Conservation (phyloP, 2,329 filamentous ascomycete genomes). For the Nectriaceae sp. region DNA sequence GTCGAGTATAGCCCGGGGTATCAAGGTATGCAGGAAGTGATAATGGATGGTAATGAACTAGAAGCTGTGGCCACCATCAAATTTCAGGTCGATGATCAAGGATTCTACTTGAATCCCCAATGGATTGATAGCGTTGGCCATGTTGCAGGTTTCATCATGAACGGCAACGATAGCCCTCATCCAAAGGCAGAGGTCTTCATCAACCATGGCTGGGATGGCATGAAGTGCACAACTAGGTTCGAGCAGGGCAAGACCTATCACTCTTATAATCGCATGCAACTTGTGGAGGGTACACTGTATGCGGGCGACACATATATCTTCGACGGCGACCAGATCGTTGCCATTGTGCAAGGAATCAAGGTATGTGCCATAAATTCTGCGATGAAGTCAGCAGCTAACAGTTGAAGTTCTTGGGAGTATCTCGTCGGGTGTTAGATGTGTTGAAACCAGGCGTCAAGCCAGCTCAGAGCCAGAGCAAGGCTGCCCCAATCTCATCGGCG, state of each 20-base stretch:
- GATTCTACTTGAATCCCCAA: conserved; percentile 57
- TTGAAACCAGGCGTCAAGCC: conserved; percentile 7
- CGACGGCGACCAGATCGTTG: conserved; percentile 52
- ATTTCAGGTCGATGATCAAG: conserved; percentile 46
- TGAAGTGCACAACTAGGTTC: conserved; percentile 42
- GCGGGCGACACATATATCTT: conserved; percentile 58
- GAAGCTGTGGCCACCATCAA: conserved; percentile 47
- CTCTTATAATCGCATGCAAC: conserved; percentile 61
- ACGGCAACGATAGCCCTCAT: conserved; percentile 48
- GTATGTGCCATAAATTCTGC: conserved; percentile 4
- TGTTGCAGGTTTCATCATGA: conserved; percentile 63
- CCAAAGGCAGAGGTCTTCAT: conserved; percentile 61
- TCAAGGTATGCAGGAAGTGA: conserved; percentile 60
- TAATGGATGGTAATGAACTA: conserved; percentile 39
- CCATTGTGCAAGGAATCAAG: conserved; percentile 57
- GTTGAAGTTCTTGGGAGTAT: conserved; percentile 13
- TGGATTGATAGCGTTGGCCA: conserved; percentile 62
- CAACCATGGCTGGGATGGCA: conserved; percentile 60
- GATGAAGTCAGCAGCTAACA: neutral
- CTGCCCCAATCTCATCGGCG: neutral
- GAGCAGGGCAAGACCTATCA: conserved; percentile 47
- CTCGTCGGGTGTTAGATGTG: conserved; percentile 15
- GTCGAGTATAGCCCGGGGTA: conserved; percentile 59
- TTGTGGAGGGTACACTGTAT: conserved; percentile 40
- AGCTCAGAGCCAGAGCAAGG: neutral